Percentiles rank a stretch among this genome's conserved stretches.
phyloP scores from a whole-genome alignment of 768 basidiomycete genomes.

The Leccinum rimulosum region DNA sequence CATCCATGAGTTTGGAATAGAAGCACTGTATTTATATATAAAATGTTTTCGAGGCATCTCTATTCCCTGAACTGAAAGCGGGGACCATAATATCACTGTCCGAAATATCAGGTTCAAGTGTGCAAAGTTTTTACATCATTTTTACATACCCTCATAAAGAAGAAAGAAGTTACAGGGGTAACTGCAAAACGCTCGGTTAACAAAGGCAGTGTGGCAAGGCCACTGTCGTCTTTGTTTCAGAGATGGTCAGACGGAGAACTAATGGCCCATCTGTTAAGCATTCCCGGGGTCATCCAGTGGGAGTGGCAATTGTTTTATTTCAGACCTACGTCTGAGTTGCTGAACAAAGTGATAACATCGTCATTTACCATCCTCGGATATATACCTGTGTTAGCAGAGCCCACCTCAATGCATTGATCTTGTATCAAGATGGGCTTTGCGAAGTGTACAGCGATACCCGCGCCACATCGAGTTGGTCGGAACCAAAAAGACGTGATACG shows the following conservation, averaged over 20 bases:
- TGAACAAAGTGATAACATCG: not conserved
- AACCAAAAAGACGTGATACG: too few relatives aligned
- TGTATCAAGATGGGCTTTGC: conserved; percentile 23
- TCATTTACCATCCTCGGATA: not conserved
- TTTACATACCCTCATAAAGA: not conserved
- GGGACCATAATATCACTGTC: not conserved
- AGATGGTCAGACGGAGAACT: not conserved
- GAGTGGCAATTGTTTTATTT: not conserved
- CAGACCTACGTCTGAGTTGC: too few relatives aligned
- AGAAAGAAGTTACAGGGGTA: not conserved
- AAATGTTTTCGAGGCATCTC: not conserved
- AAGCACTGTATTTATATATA: conserved; percentile 2
- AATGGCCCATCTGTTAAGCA: not conserved
- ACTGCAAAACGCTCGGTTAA: not conserved
- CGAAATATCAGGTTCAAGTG: not conserved
- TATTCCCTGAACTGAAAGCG: not conserved
- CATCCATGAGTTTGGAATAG: not conserved
- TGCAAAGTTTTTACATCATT: not conserved
- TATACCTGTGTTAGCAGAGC: conserved; percentile 4
- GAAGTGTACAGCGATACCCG: not conserved
- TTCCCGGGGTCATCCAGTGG: not conserved
- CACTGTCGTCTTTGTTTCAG: not conserved
- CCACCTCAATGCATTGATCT: conserved; percentile 1
- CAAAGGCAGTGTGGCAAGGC: not conserved
- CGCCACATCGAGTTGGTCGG: not conserved